Evolutionary conservation across 2,329 filamentous ascomycete genomes (phyloP).

Genomic region (Aureobasidium sp.): DNA sequence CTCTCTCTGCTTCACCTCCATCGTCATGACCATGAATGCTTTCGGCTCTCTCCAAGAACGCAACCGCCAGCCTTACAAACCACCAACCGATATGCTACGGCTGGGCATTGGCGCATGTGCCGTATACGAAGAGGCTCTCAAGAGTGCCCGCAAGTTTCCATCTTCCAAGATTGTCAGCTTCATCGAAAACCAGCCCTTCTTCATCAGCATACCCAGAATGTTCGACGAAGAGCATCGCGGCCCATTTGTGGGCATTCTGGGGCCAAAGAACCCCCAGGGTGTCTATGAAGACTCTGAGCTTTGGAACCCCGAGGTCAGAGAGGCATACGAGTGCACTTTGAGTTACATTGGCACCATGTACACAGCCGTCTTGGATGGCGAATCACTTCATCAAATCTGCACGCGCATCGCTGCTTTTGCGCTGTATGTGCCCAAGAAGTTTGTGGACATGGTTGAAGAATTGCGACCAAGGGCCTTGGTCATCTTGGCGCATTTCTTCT

Average conservation of each 20-base stretch:
- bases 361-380: conserved; percentile 20
- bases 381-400: conserved; percentile 21
- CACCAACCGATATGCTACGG: conserved; percentile 28
- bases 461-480: conserved; percentile 27
- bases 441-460: conserved; percentile 26
- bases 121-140: conserved; percentile 21
- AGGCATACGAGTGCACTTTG: conserved; percentile 23
- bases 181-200: conserved; percentile 5
- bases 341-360: conserved; percentile 24
- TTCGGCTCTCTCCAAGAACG: conserved; percentile 25
- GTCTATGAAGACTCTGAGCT: neutral
- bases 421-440: conserved; percentile 24
- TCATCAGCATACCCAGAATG: conserved; percentile 17
- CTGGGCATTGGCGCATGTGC: conserved; percentile 23
- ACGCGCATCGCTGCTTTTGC: conserved; percentile 28
- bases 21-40: conserved; percentile 24
- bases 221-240: conserved; percentile 21
- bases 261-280: neutral
- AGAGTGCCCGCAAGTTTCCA: conserved; percentile 19
- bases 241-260: conserved; percentile 18
- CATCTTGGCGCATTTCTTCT: conserved; percentile 29
- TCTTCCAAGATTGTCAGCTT: conserved; percentile 1
- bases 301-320: conserved; percentile 18
- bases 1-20: conserved; percentile 20
- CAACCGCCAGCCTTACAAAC: conserved; percentile 20